phyloP scores from a whole-genome alignment of 495 filamentous ascomycete genomes.

The Penicillium argentinense region DNA sequence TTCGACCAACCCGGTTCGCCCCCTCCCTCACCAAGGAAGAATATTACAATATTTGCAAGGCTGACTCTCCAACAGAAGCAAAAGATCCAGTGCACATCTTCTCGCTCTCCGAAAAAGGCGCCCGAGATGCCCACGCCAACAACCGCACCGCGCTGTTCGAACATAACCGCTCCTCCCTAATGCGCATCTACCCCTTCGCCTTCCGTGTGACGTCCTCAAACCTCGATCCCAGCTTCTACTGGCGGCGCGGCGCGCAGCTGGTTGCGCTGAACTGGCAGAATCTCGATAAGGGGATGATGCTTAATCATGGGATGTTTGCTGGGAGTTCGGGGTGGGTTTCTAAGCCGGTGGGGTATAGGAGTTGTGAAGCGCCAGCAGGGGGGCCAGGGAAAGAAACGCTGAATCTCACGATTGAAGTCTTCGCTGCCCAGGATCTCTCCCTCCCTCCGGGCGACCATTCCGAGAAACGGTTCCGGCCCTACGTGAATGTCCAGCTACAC shows the following conservation, averaged over 20 bases:
- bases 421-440: slow-evolving; percentile 54
- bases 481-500: slow-evolving; percentile 81
- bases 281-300: slow-evolving; percentile 90
- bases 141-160: slow-evolving; percentile 62
- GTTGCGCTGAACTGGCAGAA: slow-evolving; percentile 95
- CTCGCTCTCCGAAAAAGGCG: slow-evolving; percentile 78
- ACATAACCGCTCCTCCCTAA: slow-evolving; percentile 81
- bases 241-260: slow-evolving; percentile 87
- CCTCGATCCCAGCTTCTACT: slow-evolving; percentile 77
- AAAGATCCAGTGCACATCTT: slow-evolving; percentile 80
- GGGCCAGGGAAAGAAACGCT: slow-evolving; percentile 31
- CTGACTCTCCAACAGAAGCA: slow-evolving; percentile 48
- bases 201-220: slow-evolving; percentile 82
- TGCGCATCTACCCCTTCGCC: slow-evolving; percentile 87
- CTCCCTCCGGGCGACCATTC: slow-evolving; percentile 51
- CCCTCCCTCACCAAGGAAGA: too few species aligned
- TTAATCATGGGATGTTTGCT: slow-evolving; percentile 90
- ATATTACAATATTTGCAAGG: neutral
- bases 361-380: slow-evolving; percentile 21
- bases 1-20: slow-evolving; percentile 56
- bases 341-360: slow-evolving; percentile 71
- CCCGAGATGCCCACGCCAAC: slow-evolving; percentile 67
- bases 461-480: slow-evolving; percentile 66
- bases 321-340: slow-evolving; percentile 79
- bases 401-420: slow-evolving; percentile 50